Conservation (phyloP, 768 basidiomycete species). For the Dioszegia crocea region DNA sequence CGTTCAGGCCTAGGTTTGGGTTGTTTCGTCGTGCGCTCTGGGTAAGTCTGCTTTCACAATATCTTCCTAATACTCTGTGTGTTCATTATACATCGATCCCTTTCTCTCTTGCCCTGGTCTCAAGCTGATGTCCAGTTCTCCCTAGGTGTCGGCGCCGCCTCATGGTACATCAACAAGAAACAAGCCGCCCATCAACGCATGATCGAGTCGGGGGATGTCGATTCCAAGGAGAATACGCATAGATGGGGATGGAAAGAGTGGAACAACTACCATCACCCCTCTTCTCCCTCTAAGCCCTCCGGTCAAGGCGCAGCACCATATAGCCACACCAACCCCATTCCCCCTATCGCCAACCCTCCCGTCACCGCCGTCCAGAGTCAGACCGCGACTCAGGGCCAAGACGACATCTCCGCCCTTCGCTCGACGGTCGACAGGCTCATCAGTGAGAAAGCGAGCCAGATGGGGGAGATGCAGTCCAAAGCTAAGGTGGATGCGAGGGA, state of each 20-base stretch:
- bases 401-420: conserved; percentile 7
- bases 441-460: conserved; percentile 24
- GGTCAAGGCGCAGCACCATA: too few species aligned
- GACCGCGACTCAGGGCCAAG: neutral
- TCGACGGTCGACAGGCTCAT: conserved; percentile 26
- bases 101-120: too few species aligned
- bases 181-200: conserved; percentile 3
- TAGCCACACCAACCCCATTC: neutral
- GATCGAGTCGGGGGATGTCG: neutral
- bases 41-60: conserved; percentile 16
- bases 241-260: neutral
- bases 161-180: conserved; percentile 15
- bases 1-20: conserved; percentile 5
- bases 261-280: neutral
- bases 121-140: conserved; percentile 16
- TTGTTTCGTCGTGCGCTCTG: conserved; percentile 18
- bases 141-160: conserved; percentile 21
- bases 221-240: neutral
- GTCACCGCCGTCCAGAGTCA: neutral
- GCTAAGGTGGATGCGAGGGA: conserved; percentile 32
- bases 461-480: conserved; percentile 10
- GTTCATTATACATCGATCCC: too few species aligned
- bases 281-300: neutral
- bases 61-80: too few species aligned
- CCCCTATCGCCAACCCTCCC: neutral